Evolutionary conservation across 805 yeast species (phyloP), one percentile per base, ranked within the genome.

Genomic region (Candida oleophila): DNA sequence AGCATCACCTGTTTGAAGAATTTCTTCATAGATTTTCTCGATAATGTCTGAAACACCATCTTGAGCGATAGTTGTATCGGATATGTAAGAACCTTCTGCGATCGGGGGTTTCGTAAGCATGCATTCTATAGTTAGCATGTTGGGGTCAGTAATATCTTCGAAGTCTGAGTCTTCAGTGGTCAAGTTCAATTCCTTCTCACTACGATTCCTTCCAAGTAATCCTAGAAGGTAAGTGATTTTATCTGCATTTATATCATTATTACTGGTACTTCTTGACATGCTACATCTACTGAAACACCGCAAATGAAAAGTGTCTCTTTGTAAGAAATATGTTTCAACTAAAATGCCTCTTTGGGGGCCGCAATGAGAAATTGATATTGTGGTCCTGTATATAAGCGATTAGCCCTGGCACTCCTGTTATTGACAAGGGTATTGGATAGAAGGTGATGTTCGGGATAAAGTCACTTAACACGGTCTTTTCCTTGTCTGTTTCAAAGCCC

Each of bases 41-140:
- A 74, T 56, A 7, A 52, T 18, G 11, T 56, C 44, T 48, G 66
- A 68, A 4, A 59, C 59, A 7, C 65, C 65, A n/a, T 55, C 35
- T 53, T 78, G 82, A 11, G 61, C 62, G 14, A 48, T 56, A 3
- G 70, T 55, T 2, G 81, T 76, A 7, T 55, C 61, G 12, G 76
- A 66, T 15, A 55, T 53, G 38, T 71, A 59, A 16, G 54, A 50
- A 21, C 62, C 60, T 38, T 57, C 61, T 3, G 61, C 35, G 3
- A 60, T 37, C 3, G 60, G 47, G 8, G 51, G 49, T 19, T 49
- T 15, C 1, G 40, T 20, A 15, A 56, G 35, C 60, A 56, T 56
- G 35, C 22, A 44, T 22, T 42, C 36, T 19, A 55, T 35, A 25
- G 30, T 25, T 11, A 25, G 30, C 11, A 38, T 41, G 9, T 41